Evolutionary conservation across 345 rosid genomes (phyloP).

Genomic region (Trapa bicornis): DNA sequence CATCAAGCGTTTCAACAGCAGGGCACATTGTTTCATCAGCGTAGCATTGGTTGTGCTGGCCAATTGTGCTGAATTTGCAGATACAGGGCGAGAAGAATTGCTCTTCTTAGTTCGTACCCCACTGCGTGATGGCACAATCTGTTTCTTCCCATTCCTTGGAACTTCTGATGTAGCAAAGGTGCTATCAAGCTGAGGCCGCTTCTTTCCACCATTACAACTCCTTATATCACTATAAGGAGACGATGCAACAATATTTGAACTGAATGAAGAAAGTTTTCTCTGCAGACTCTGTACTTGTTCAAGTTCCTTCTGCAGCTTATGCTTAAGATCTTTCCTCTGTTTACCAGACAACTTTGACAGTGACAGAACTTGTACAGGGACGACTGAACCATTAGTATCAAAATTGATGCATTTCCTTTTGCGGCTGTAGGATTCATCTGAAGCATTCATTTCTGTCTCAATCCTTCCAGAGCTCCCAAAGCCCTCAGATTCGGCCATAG

Average conservation of each 20-base stretch:
- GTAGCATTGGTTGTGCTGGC: conserved; percentile 17
- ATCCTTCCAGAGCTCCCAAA: conserved; percentile 52
- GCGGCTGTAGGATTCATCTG: conserved; percentile 43
- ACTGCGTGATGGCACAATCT: conserved; percentile 25
- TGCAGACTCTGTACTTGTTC: conserved; percentile 53
- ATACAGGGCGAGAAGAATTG: conserved; percentile 17
- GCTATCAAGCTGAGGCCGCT: conserved; percentile 31
- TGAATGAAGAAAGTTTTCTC: conserved; percentile 35
- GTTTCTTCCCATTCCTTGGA: conserved; percentile 42
- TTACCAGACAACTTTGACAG: conserved; percentile 47
- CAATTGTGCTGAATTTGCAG: conserved; percentile 20
- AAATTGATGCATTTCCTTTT: conserved; percentile 50
- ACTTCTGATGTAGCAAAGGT: conserved; percentile 23
- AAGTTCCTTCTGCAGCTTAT: conserved; percentile 57
- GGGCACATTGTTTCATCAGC: conserved; percentile 61
- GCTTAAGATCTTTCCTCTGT: conserved; percentile 46
- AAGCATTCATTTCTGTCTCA: conserved; percentile 39
- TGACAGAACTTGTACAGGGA: conserved; percentile 41
- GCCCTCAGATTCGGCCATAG: conserved; percentile 60
- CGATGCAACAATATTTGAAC: conserved; percentile 23
- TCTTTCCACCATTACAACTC: conserved; percentile 61
- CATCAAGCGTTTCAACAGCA: conserved; percentile 48
- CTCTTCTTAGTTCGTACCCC: conserved; percentile 35
- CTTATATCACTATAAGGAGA: conserved; percentile 46
- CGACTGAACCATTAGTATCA: conserved; percentile 28